Base-by-base conservation (phyloP, 805 yeast genomes). In the Schwanniomyces vanrijiae region DNA sequence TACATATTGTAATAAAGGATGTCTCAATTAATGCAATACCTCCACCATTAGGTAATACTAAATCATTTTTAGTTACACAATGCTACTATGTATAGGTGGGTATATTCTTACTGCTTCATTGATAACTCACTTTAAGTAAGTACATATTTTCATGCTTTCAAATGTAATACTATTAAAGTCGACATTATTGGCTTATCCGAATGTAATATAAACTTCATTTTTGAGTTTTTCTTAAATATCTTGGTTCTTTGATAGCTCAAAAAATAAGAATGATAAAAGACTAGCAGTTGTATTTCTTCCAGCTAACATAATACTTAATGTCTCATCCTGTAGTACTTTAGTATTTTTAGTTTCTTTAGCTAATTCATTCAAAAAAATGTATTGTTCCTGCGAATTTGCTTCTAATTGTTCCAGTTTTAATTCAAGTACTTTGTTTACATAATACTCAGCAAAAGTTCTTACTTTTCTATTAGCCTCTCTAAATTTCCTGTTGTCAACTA, bases 261-360 rank as follows among this genome's bases (percentile, higher is more conserved):
- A 75, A 42, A 77, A 63, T 19, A 70, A 56, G 57, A 70, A 76
- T n/a, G 79, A 69, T 46, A 78, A 68, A 29, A 76, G 61, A 3
- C 77, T 73, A 8, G 83, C 82, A 11, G 83, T 78, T 39, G 83
- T 78, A 54, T 79, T 83, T 55, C 83, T 68, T 25, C 82, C 82
- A 14, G 83, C 83, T 19, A 78, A 59, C 47, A 78, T 65, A 46
- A 79, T 72, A 55, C 76, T 78, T 58, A 78, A 64, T 35, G 76
- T 65, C 60, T 79, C 82, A 56, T 76, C 80, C 43, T 82, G 66
- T 48, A 78, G 71, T 14, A 69, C 67, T 44, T 50, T 60, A 18
- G 78, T 77, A 53, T 79, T 75, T 46, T 73, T 66, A 13, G 81
- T 76, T 57, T 76, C 75, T 58, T 73, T 71, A 42, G 68, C 76